phyloP scores from a whole-genome alignment of 495 filamentous ascomycete species.

The Xylaria flabelliformis region DNA sequence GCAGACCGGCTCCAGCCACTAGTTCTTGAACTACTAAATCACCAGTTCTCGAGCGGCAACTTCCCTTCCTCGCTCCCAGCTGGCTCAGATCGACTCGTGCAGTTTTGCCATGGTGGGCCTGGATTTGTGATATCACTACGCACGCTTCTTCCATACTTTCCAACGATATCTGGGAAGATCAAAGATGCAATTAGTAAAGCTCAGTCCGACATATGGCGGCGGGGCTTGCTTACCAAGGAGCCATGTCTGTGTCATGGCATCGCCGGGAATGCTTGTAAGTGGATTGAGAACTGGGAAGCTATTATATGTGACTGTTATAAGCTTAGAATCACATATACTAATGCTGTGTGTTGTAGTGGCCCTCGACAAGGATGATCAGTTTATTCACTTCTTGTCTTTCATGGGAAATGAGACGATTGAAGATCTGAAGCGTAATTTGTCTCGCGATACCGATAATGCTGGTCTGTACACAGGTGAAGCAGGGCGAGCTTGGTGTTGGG shows the following conservation, averaged over 20 bases:
- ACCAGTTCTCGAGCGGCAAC: conserved; percentile 51
- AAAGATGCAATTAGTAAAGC: conserved; percentile 54
- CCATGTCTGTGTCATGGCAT: conserved; percentile 70
- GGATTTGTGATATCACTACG: conserved; percentile 63
- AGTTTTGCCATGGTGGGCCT: conserved; percentile 72
- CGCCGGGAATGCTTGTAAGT: conserved; percentile 59
- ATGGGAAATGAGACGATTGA: conserved; percentile 31
- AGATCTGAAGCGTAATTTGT: conserved; percentile 7
- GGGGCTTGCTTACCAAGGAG: conserved; percentile 66
- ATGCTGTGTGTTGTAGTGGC: conserved; percentile 35
- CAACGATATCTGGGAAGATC: conserved; percentile 52
- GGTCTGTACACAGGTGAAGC: conserved; percentile 36
- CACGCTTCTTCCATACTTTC: conserved; percentile 57
- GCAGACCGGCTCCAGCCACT: conserved; percentile 48
- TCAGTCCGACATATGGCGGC: conserved; percentile 53
- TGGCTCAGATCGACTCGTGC: conserved; percentile 52
- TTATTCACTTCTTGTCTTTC: conserved; percentile 32
- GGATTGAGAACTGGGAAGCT: not conserved
- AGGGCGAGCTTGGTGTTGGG: conserved; percentile 37
- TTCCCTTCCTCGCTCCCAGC: conserved; percentile 45
- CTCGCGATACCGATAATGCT: conserved; percentile 14
- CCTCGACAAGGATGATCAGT: conserved; percentile 23
- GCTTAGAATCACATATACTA: not conserved
- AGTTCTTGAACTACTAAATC: conserved; percentile 53
- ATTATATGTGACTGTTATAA: not conserved